These are phyloP conservation scores for Alternaria sp. DNA, from an alignment of 2,329 filamentous ascomycete genomes.

Conservation along the genomic window DNA sequence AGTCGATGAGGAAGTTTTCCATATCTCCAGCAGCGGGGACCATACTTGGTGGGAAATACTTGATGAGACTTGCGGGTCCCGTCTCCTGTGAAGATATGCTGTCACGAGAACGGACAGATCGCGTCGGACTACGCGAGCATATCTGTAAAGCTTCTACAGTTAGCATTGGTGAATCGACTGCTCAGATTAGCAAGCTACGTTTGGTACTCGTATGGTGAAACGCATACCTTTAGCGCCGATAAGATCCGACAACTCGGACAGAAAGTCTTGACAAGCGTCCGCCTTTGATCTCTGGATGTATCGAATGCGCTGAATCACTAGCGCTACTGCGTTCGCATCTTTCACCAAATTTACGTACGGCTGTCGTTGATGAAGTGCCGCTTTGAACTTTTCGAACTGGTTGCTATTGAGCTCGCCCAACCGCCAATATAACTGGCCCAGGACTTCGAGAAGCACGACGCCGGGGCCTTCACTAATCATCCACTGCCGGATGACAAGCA, in stretches of 20 bases:
- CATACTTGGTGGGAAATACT: slow-evolving; percentile 32
- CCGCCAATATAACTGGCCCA: slow-evolving; percentile 46
- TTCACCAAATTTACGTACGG: slow-evolving; percentile 37
- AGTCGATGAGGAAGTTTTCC: slow-evolving; percentile 38
- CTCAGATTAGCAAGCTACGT: slow-evolving; percentile 12
- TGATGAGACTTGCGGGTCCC: slow-evolving; percentile 34
- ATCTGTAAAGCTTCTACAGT: slow-evolving; percentile 32
- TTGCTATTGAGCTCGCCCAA: slow-evolving; percentile 46
- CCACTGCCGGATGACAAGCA: slow-evolving; percentile 44
- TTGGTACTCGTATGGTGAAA: not conserved
- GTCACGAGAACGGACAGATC: slow-evolving; percentile 33
- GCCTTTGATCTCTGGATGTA: slow-evolving; percentile 42
- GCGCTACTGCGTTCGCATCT: slow-evolving; percentile 27
- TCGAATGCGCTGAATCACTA: slow-evolving; percentile 41
- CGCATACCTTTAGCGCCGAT: slow-evolving; percentile 37
- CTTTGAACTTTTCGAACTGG: slow-evolving; percentile 46
- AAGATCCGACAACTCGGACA: slow-evolving; percentile 41
- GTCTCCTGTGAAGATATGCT: slow-evolving; percentile 34
- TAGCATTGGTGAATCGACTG: slow-evolving; percentile 36
- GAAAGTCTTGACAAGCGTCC: slow-evolving; percentile 44
- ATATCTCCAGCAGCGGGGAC: slow-evolving; percentile 28
- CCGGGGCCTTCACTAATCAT: slow-evolving; percentile 43
- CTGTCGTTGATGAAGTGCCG: slow-evolving; percentile 33
- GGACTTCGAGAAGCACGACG: slow-evolving; percentile 41
- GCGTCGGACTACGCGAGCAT: slow-evolving; percentile 33